phyloP scores from a whole-genome alignment of 345 rosid genomes.

The Citrus maxima region DNA sequence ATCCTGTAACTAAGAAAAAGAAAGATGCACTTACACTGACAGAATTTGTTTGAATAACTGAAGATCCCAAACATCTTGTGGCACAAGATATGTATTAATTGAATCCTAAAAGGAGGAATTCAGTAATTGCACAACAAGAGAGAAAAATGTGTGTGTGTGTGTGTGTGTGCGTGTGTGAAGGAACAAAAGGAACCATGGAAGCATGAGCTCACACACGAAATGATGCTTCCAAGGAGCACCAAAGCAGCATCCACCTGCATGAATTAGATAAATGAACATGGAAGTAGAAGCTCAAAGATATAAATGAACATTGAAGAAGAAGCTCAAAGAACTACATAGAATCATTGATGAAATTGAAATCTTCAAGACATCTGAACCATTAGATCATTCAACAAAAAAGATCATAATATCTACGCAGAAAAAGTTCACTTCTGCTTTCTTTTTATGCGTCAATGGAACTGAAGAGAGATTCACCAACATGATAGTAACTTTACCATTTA shows the following conservation, averaged over 20 bases:
- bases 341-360: neutral
- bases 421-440: neutral
- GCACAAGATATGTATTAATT: conserved; percentile 45
- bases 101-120: conserved; percentile 43
- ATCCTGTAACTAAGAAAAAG: conserved; percentile 7
- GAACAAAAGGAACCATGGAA: neutral
- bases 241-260: conserved; percentile 84
- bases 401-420: neutral
- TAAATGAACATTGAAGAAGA: neutral
- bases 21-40: conserved; percentile 55
- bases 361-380: neutral
- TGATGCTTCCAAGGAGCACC: conserved; percentile 67
- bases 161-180: neutral
- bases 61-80: conserved; percentile 92
- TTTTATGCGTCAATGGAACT: neutral
- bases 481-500: neutral
- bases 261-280: neutral
- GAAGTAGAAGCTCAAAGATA: too few species aligned
- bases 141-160: neutral
- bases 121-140: conserved; percentile 8
- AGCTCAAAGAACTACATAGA: conserved; percentile 8
- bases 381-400: neutral
- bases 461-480: neutral
- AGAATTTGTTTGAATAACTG: conserved; percentile 60
- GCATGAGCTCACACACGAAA: conserved; percentile 53